Percentiles rank a stretch among this genome's conserved stretches.
Conservation (phyloP, 768 basidiomycete genomes). For the Xerocomus potaroensis region DNA sequence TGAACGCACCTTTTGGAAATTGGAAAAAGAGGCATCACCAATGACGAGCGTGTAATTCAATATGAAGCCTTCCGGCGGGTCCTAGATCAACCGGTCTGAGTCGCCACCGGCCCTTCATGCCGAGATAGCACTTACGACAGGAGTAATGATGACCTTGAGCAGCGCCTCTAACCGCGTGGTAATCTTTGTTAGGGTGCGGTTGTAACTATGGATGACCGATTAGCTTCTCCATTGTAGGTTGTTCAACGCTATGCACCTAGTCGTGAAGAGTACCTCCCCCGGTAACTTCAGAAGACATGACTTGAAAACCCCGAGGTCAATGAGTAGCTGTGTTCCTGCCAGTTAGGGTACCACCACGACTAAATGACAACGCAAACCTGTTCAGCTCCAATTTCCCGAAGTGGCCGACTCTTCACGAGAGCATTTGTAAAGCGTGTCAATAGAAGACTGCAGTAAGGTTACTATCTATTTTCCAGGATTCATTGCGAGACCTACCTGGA, state of each 20-base stretch:
- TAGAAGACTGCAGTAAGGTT: constrained; percentile 53
- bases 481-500: constrained; percentile 56
- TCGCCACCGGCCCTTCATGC: not conserved
- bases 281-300: constrained; percentile 79
- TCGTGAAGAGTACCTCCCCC: constrained; percentile 55
- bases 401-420: constrained; percentile 83
- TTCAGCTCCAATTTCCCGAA: constrained; percentile 92
- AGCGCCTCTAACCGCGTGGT: constrained; percentile 84
- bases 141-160: constrained; percentile 93
- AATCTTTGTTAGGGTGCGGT: constrained; percentile 74
- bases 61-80: constrained; percentile 91
- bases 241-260: constrained; percentile 41
- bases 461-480: not conserved
- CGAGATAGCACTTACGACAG: constrained; percentile 55
- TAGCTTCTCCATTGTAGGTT: constrained; percentile 4
- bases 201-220: constrained; percentile 53
- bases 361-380: constrained; percentile 49
- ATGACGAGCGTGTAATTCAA: constrained; percentile 93
- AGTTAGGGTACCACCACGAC: not conserved
- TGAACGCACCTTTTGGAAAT: constrained; percentile 90
- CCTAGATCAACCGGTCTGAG: constrained; percentile 39
- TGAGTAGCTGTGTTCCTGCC: constrained; percentile 56
- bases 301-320: constrained; percentile 88
- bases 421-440: constrained; percentile 86
- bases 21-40: constrained; percentile 91